Evolutionary conservation across 345 rosid genomes (phyloP).

Genomic region (Pelargonium nanum): DNA sequence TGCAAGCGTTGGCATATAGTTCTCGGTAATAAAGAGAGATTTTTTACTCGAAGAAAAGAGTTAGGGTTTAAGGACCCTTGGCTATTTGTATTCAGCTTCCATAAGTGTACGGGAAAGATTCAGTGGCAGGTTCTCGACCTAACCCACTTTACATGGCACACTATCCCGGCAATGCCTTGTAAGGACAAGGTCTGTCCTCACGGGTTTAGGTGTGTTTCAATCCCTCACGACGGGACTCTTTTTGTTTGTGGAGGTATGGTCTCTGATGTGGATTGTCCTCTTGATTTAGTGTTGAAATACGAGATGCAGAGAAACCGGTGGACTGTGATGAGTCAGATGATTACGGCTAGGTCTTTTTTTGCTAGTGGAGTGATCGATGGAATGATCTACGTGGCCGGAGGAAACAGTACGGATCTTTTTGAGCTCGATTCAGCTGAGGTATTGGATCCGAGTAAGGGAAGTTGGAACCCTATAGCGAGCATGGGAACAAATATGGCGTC

Average conservation of each 20-base stretch:
- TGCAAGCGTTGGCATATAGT: constrained; percentile 75
- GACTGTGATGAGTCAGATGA: constrained; percentile 61
- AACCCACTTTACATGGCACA: constrained; percentile 61
- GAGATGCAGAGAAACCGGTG: constrained; percentile 73
- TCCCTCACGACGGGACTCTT: constrained; percentile 49
- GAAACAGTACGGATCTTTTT: constrained; percentile 54
- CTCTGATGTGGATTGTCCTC: constrained; percentile 66
- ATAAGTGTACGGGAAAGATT: constrained; percentile 62
- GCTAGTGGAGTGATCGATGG: constrained; percentile 65
- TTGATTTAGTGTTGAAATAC: constrained; percentile 65
- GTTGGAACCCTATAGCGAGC: constrained; percentile 44
- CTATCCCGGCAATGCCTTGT: constrained; percentile 74
- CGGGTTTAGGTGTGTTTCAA: constrained; percentile 57
- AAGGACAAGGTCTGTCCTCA: constrained; percentile 70
- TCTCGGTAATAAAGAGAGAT: constrained; percentile 55
- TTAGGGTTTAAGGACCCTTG: constrained; percentile 67
- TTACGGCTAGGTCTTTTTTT: constrained; percentile 61
- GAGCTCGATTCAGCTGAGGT: constrained; percentile 75
- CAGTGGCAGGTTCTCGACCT: constrained; percentile 81
- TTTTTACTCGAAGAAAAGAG: constrained; percentile 59
- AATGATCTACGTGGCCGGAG: constrained; percentile 76
- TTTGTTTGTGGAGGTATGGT: constrained; percentile 83
- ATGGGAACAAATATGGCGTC: constrained; percentile 79
- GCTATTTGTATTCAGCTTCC: constrained; percentile 72
- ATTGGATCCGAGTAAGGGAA: constrained; percentile 53